phyloP scores from a whole-genome alignment of 164 flowering plant genomes.

The Macadamia integrifolia region DNA sequence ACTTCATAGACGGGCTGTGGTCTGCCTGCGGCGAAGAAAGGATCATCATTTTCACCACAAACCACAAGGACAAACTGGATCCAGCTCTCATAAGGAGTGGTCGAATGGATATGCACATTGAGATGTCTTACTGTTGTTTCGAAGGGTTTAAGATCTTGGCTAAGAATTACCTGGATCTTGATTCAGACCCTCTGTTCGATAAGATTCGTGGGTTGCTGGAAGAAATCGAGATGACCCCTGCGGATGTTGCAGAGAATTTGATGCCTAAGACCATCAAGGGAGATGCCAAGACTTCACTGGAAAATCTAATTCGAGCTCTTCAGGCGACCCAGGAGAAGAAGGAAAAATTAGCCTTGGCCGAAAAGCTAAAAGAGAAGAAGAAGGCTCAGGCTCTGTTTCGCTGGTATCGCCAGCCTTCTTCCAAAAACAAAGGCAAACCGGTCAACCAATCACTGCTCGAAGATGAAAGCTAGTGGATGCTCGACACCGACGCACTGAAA shows the following conservation, averaged over 20 bases:
- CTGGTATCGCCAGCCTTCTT: no score
- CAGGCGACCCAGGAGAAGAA: no score
- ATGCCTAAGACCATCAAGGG: conserved; percentile 38
- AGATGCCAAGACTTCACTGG: conserved; percentile 3
- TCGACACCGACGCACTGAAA: no score
- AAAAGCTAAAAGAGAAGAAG: no score
- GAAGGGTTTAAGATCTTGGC: conserved; percentile 52
- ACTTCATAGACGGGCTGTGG: conserved; percentile 76
- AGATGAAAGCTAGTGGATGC: no score
- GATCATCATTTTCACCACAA: conserved; percentile 63
- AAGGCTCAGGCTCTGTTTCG: no score
- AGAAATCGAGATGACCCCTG: conserved; percentile 44
- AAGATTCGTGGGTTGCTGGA: conserved; percentile 21
- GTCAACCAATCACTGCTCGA: no score
- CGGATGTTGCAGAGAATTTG: conserved; percentile 59
- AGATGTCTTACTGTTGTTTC: conserved; percentile 51
- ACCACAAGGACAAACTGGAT: conserved; percentile 50
- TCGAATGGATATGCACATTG: conserved; percentile 68
- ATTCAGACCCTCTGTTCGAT: conserved; percentile 36
- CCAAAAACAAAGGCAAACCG: no score
- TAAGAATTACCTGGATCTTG: conserved; percentile 39
- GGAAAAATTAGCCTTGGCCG: no score
- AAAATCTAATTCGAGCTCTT: no score
- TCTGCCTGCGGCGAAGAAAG: conserved; percentile 61
- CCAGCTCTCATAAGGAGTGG: conserved; percentile 54